Conservation (phyloP, 257 asterid genomes). For the Solanum pennellii region DNA sequence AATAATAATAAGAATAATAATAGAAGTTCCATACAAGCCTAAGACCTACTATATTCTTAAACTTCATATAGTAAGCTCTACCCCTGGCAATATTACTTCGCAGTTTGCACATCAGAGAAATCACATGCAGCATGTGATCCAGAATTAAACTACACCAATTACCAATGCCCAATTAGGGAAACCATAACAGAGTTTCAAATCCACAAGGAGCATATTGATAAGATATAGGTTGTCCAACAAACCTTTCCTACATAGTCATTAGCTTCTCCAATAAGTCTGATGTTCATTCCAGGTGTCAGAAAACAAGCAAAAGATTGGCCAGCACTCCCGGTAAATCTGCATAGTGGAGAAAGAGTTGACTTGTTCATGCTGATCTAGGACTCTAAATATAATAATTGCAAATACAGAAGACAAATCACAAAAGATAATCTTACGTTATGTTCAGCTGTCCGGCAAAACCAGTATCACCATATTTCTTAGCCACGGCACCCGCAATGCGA, state of each 20-base stretch:
- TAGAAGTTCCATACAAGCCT: not conserved
- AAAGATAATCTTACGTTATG: slow-evolving; percentile 38
- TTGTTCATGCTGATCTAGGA: not conserved
- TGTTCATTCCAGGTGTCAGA: slow-evolving; percentile 96
- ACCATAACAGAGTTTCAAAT: not conserved
- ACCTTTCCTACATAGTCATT: slow-evolving; percentile 98
- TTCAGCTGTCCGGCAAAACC: slow-evolving; percentile 96
- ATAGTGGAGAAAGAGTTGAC: slow-evolving; percentile 2
- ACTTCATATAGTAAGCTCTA: not conserved
- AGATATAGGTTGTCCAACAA: slow-evolving; percentile 1
- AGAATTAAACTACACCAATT: not conserved
- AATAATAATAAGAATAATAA: not conserved
- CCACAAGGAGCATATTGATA: not conserved
- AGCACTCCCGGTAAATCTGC: slow-evolving; percentile 91
- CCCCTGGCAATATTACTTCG: not conserved
- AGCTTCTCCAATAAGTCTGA: slow-evolving; percentile 87
- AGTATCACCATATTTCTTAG: slow-evolving; percentile 96
- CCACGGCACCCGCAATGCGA: slow-evolving; percentile 88
- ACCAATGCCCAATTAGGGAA: not conserved
- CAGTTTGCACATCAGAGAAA: not conserved
- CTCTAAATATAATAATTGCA: not conserved
- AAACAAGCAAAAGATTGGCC: slow-evolving; percentile 97
- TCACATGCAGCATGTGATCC: not conserved
- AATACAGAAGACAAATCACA: not conserved
- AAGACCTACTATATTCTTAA: not conserved